Evolutionary conservation across 2,329 filamentous ascomycete species (phyloP).

Genomic region (Trichophyton mentagrophytes): DNA sequence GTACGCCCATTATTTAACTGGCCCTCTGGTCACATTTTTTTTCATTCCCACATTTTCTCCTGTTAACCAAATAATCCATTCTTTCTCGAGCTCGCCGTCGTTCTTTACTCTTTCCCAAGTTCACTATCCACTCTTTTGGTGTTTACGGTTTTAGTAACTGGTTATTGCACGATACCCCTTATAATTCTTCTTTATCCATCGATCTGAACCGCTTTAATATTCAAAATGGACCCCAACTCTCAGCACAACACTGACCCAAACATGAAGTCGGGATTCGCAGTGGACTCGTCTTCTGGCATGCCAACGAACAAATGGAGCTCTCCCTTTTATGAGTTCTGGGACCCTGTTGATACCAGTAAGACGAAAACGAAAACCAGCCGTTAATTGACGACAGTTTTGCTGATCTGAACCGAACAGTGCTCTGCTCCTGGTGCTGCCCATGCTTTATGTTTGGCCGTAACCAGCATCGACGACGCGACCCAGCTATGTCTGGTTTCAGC

Average conservation of each 20-base stretch:
- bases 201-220: background rate
- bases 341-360: background rate
- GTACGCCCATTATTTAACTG: background rate
- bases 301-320: background rate
- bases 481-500: background rate
- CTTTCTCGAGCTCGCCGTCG: background rate
- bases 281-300: background rate
- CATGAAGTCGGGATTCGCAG: background rate
- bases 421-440: constrained; percentile 19
- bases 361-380: background rate
- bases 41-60: background rate
- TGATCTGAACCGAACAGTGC: constrained; percentile 13
- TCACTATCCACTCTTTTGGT: background rate
- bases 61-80: background rate
- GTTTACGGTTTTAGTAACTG: background rate
- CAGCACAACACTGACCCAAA: background rate
- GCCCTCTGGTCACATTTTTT: background rate
- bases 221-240: background rate
- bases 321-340: background rate
- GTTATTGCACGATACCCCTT: background rate
- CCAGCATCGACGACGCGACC: background rate
- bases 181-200: background rate
- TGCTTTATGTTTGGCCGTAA: constrained; percentile 1
- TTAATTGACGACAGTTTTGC: background rate
- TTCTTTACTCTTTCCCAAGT: background rate